Base-by-base conservation (phyloP, 495 filamentous ascomycete genomes). In the Neurospora terricola region DNA sequence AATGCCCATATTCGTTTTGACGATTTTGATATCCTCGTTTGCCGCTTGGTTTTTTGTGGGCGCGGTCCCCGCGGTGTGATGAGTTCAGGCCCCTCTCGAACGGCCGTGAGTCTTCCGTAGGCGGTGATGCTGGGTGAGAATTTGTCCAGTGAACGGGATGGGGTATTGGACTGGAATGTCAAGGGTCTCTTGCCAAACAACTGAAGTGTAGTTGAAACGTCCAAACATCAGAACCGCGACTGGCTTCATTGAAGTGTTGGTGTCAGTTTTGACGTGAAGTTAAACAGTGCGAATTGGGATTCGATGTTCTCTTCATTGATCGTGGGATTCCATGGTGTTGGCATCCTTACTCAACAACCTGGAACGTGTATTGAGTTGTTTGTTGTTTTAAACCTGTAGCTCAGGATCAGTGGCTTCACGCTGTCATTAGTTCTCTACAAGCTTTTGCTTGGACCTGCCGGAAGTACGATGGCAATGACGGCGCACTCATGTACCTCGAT, bases 1-100 rank as follows among this genome's bases (percentile, higher is more conserved):
- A 71, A 96, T 91, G 0, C 93, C 93, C 93, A 96, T 94, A 14
- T 70, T 70, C 37, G 54, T 4, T 34, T 34, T 66, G 54, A 18
- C 12, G 7, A 30, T 18, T 36, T 66, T 8, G 23, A 36, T 34
- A 34, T 34, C 27, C 27, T 66, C 27, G 27, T 66, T 18, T 16
- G 54, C 27, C 54, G 54, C 54, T 66, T 34, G 27, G 12, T 34
- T 66, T 62, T 30, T 9, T 14, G 14, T 66, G 6, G 23, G 54
- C 54, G 54, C 54, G 12, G 10, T 30, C 54, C 54, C 54, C 11
- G 54, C 14, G 14, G 4, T 18, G 27, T 18, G 30, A 27, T 66
- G 54, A 34, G 54, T 66, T 34, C 54, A 27, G 48, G 48, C 7
- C 12, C 27, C 27, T 66, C 12, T 27, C 11, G 48, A 14, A 66